phyloP scores from a whole-genome alignment of 1,284 basidiomycete species.

The Ceratobasidium sp. region DNA sequence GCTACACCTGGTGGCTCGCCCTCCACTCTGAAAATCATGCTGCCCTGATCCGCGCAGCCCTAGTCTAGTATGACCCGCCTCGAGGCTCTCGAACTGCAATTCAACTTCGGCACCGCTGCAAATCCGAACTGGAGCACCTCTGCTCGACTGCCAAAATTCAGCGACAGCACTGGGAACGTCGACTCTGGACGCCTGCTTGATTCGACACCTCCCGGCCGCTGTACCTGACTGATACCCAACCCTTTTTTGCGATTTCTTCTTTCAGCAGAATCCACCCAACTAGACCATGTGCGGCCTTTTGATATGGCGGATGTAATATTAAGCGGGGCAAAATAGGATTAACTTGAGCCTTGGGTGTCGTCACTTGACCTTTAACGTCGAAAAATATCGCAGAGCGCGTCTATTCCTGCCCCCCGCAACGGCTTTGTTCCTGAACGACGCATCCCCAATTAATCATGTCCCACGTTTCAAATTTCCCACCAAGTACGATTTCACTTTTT shows the following conservation, averaged over 20 bases:
- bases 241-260: not conserved
- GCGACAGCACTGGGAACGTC: not conserved
- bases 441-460: too few relatives aligned
- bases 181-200: not conserved
- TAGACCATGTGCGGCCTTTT: not conserved
- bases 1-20: not conserved
- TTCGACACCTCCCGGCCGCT: too few relatives aligned
- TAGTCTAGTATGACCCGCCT: too few relatives aligned
- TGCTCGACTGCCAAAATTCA: not conserved
- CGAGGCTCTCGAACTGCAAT: not conserved
- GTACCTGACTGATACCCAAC: slow-evolving; percentile 4
- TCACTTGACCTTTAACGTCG: not conserved
- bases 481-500: too few relatives aligned
- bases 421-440: too few relatives aligned
- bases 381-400: not conserved
- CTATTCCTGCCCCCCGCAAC: too few relatives aligned
- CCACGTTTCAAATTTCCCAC: too few relatives aligned
- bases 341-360: not conserved
- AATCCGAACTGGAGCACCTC: too few relatives aligned
- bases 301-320: not conserved
- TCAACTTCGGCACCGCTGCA: not conserved
- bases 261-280: not conserved
- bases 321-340: not conserved
- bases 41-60: slow-evolving; percentile 13
- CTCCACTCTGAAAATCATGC: not conserved